Conservation (phyloP, 2,329 filamentous ascomycete genomes). For the Nigrospora osmanthi region DNA sequence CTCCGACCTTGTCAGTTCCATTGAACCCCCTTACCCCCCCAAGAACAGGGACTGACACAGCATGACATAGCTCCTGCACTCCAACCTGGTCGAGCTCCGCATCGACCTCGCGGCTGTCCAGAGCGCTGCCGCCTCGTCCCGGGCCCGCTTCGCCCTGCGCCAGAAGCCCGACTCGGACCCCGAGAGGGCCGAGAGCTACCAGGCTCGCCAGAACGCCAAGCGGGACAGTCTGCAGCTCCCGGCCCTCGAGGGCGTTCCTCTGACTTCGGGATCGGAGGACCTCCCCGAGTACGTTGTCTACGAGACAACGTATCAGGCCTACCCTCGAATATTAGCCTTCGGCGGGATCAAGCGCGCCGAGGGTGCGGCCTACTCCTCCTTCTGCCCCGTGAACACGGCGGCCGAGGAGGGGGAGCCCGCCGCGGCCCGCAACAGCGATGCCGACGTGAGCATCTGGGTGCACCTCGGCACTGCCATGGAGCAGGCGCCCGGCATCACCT, state of each 20-base stretch:
- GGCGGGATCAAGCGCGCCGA: constrained; percentile 31
- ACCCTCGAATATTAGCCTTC: constrained; percentile 31
- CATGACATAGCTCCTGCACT: constrained; percentile 22
- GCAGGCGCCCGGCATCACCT: constrained; percentile 22
- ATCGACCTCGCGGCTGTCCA: constrained; percentile 27
- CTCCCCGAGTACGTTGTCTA: constrained; percentile 34
- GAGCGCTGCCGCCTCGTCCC: constrained; percentile 23
- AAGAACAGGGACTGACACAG: constrained; percentile 2
- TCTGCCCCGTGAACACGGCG: constrained; percentile 17
- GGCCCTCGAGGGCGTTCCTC: constrained; percentile 20
- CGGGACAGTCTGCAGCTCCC: constrained; percentile 12
- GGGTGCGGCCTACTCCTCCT: constrained; percentile 24
- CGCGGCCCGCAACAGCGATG: constrained; percentile 20
- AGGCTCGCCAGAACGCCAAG: constrained; percentile 25
- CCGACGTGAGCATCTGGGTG: constrained; percentile 35
- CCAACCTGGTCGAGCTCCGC: constrained; percentile 24
- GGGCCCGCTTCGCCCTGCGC: constrained; percentile 26
- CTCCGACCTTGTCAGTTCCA: constrained; percentile 27
- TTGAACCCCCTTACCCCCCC: not conserved
- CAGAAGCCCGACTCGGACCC: constrained; percentile 14
- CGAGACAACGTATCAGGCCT: constrained; percentile 35
- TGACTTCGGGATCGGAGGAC: constrained; percentile 21
- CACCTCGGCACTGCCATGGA: constrained; percentile 25
- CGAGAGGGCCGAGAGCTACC: constrained; percentile 21
- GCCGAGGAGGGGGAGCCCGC: constrained; percentile 17